These are phyloP conservation scores for Colletotrichum australisinense DNA, from an alignment of 2,329 filamentous ascomycete species.

Conservation along the genomic window DNA sequence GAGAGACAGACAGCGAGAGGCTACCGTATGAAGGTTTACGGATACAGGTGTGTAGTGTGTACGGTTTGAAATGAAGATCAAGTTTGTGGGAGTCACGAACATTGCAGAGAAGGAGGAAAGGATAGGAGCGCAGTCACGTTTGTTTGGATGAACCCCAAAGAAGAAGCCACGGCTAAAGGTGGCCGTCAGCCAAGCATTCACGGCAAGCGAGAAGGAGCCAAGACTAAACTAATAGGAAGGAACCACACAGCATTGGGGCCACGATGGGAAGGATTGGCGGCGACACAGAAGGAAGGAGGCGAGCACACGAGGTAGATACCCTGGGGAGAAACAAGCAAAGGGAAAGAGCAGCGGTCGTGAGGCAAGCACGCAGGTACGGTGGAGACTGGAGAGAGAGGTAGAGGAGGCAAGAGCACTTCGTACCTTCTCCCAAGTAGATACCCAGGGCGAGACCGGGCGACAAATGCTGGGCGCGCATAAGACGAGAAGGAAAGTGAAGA, in stretches of 20 bases:
- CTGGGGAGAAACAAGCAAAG: background rate
- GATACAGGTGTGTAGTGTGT: background rate
- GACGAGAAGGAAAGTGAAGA: background rate
- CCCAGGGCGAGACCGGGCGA: background rate
- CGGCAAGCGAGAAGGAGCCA: conserved; percentile 5
- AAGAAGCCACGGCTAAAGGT: background rate
- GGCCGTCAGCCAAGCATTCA: background rate
- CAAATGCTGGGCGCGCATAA: background rate
- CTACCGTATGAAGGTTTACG: background rate
- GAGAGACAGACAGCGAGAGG: background rate
- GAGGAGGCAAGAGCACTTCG: background rate
- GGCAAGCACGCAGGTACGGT: background rate
- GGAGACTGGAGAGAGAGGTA: background rate
- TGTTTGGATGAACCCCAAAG: background rate
- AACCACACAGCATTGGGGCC: background rate
- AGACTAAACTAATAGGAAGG: background rate
- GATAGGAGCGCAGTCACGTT: background rate
- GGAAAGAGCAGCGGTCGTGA: background rate
- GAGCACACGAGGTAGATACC: background rate
- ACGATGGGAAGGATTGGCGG: background rate
- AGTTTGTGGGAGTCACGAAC: background rate
- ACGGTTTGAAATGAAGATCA: background rate
- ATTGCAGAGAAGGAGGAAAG: background rate
- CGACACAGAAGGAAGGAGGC: background rate
- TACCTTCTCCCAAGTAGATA: background rate